Percentiles rank a stretch among this genome's conserved stretches.
phyloP scores from a whole-genome alignment of 2,329 filamentous ascomycete genomes.

The Aspergillus carbonarius region DNA sequence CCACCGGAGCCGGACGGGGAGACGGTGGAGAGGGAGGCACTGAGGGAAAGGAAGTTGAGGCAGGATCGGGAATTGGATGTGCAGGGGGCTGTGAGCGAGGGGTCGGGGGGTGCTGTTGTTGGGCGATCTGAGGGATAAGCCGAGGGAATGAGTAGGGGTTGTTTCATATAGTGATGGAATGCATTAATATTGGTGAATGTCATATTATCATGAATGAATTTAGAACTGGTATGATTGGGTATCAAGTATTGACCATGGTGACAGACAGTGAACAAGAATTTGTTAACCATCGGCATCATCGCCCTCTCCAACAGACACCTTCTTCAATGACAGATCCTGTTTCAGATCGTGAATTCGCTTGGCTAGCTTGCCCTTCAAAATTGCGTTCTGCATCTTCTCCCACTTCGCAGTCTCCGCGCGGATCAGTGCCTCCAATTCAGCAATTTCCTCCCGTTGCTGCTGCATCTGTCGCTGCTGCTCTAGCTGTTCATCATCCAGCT shows the following conservation, averaged over 20 bases:
- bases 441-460: slow-evolving; percentile 47
- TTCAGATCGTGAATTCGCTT: slow-evolving; percentile 46
- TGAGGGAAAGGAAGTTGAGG: slow-evolving; percentile 28
- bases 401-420: slow-evolving; percentile 40
- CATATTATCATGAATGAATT: background rate
- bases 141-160: background rate
- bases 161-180: background rate
- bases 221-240: background rate
- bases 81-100: slow-evolving; percentile 26
- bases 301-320: slow-evolving; percentile 41
- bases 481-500: slow-evolving; percentile 45
- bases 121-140: slow-evolving; percentile 25
- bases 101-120: slow-evolving; percentile 30
- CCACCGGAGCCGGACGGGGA: slow-evolving; percentile 20
- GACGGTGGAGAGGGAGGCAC: slow-evolving; percentile 25
- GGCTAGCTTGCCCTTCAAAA: slow-evolving; percentile 45
- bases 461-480: slow-evolving; percentile 44
- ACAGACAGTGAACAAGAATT: slow-evolving; percentile 6
- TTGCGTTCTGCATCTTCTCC: slow-evolving; percentile 42
- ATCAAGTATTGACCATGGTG: slow-evolving; percentile 5
- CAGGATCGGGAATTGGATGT: slow-evolving; percentile 31
- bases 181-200: background rate
- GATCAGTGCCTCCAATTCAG: slow-evolving; percentile 43
- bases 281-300: slow-evolving; percentile 31
- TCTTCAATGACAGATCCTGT: slow-evolving; percentile 46